phyloP scores from a whole-genome alignment of 371 early-diverging fungal species.

The Apophysomyces trapeziformis region DNA sequence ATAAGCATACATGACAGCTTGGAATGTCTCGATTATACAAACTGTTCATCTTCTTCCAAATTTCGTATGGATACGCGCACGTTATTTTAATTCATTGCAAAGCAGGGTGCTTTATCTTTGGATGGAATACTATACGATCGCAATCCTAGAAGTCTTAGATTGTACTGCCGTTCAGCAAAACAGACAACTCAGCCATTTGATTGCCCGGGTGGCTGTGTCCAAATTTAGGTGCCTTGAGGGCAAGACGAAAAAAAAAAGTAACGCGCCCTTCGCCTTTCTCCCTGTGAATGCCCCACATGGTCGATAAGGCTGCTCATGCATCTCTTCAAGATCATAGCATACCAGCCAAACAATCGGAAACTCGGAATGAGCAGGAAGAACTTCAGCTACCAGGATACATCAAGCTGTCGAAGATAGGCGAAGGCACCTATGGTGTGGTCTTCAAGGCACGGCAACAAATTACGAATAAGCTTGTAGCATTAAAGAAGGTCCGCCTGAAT shows the following conservation, averaged over 20 bases:
- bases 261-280: background rate
- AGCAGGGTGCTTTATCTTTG: too few relatives aligned
- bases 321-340: conserved; percentile 2
- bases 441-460: conserved; percentile 85
- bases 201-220: background rate
- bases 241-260: background rate
- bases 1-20: too few relatives aligned
- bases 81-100: too few relatives aligned
- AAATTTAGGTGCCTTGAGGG: background rate
- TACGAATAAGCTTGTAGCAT: conserved; percentile 83
- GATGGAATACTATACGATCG: too few relatives aligned
- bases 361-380: background rate
- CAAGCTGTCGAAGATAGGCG: conserved; percentile 92
- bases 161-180: too few relatives aligned
- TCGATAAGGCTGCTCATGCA: background rate
- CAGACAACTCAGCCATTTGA: too few relatives aligned
- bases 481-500: conserved; percentile 94
- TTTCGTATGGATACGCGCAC: too few relatives aligned
- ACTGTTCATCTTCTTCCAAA: too few relatives aligned
- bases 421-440: conserved; percentile 96
- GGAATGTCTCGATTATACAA: too few relatives aligned
- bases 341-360: background rate
- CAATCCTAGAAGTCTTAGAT: too few relatives aligned
- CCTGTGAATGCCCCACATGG: conserved; percentile 7
- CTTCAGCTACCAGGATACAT: conserved; percentile 52